These are phyloP conservation scores for Linnemannia exigua DNA, from an alignment of 192 early-diverging fungal species.

Conservation along the genomic window DNA sequence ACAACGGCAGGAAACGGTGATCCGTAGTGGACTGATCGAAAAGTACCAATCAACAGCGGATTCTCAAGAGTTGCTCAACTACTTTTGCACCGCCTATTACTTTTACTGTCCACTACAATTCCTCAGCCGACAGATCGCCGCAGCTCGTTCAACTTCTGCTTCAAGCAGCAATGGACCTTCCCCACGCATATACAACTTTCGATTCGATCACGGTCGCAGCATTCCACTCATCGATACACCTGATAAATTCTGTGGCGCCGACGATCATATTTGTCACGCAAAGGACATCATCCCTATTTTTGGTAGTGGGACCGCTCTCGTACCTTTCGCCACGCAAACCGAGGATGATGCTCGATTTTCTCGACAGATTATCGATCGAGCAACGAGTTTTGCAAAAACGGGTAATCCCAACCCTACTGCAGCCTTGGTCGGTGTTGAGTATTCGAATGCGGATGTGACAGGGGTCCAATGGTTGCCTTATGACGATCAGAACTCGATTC, in stretches of 20 bases:
- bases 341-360: slow-evolving; percentile 49
- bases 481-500: slow-evolving; percentile 12
- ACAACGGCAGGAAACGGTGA: neutral
- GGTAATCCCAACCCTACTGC: slow-evolving; percentile 47
- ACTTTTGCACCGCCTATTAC: slow-evolving; percentile 20
- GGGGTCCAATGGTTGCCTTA: slow-evolving; percentile 10
- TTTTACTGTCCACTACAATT: slow-evolving; percentile 30
- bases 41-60: neutral
- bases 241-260: slow-evolving; percentile 5
- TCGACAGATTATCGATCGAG: slow-evolving; percentile 31
- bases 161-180: neutral
- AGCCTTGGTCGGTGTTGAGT: slow-evolving; percentile 1
- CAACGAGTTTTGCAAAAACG: slow-evolving; percentile 45
- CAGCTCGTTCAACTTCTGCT: neutral
- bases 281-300: slow-evolving; percentile 32
- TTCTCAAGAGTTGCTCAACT: slow-evolving; percentile 7
- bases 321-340: neutral
- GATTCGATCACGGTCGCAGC: slow-evolving; percentile 29
- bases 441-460: slow-evolving; percentile 11
- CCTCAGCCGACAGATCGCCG: slow-evolving; percentile 14
- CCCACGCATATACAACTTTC: slow-evolving; percentile 15
- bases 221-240: neutral
- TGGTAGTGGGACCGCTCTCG: slow-evolving; percentile 8
- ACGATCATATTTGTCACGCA: slow-evolving; percentile 19
- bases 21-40: slow-evolving; percentile 1